Base-by-base conservation (phyloP, 208 protist species). In the Trypanosoma rangeli region DNA sequence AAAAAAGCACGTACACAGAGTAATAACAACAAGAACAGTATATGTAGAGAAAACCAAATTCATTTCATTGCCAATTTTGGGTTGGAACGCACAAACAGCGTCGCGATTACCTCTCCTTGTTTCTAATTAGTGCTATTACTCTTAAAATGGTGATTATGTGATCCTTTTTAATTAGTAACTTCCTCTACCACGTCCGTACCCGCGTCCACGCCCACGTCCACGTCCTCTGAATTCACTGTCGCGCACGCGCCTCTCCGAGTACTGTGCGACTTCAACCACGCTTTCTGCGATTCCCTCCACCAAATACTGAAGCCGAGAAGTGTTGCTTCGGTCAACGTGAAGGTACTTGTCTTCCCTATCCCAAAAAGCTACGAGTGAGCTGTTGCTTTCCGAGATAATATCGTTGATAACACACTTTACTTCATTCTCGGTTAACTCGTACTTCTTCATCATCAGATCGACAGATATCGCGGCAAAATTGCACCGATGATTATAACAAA, bases 391-490 rank as follows among this genome's bases (percentile, higher is more conserved):
- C 24, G 85, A 81, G 28, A 95, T 84, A 55, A 92, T 83, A 50
- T 83, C 79, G 64, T 87, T 94, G 48, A 95, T 82, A 5, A 85
- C 39, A 22, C 74, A 75, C 37, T 84, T 87, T 46, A 93, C 86
- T 18, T 84, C 69, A 62, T 74, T 76, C 56, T 83, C 79, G 53
- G 68, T 74, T 74, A 95, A 77, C 29, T 93, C 84, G 60, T 89
- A 95, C 74, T 91, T 92, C 39, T 83, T 80, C 42, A 85, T 71
- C 67, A 95, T 79, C 71, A 91, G 72, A 10, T 78, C 76, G 7
- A 92, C 90, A 7, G 90, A 91, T 59, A 94, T 85, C 31, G 84
- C 86, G 12, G 87, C 82, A 76, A 91, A 95, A 66, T 75, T 95
- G 59, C 76, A 82, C 28, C 86, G 74, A 76, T 92, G 89, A 55